phyloP scores from a whole-genome alignment of 192 early-diverging fungal species.

The Coemansia sp. region DNA sequence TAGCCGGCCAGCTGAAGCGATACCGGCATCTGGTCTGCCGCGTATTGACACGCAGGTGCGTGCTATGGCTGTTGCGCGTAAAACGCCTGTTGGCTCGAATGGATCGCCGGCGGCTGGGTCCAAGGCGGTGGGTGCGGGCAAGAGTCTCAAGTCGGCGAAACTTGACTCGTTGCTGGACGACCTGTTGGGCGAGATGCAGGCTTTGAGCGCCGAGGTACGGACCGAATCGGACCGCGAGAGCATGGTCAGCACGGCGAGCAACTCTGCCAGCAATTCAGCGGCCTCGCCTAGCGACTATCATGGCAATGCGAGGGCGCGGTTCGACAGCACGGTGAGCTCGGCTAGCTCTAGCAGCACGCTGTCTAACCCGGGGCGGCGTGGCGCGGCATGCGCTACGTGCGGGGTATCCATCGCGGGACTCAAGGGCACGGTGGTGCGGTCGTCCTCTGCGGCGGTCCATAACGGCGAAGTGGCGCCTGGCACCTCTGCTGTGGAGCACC shows the following conservation, averaged over 20 bases:
- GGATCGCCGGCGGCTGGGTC: background rate
- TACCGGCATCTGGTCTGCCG: constrained; percentile 3
- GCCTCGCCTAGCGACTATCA: constrained; percentile 27
- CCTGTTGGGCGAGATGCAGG: constrained; percentile 55
- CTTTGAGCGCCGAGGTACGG: constrained; percentile 40
- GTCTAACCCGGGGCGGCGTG: constrained; percentile 26
- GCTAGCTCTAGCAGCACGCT: constrained; percentile 53
- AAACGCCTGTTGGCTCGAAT: background rate
- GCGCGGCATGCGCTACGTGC: constrained; percentile 36
- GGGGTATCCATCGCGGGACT: constrained; percentile 17
- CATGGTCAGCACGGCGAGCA: constrained; percentile 41
- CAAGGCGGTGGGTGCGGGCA: background rate
- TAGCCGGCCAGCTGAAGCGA: background rate
- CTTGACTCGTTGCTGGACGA: constrained; percentile 55
- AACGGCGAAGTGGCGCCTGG: constrained; percentile 28
- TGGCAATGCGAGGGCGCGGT: constrained; percentile 22
- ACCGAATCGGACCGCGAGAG: constrained; percentile 55
- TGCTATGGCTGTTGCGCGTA: background rate
- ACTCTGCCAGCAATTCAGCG: constrained; percentile 3
- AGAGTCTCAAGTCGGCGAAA: constrained; percentile 41
- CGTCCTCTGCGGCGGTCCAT: constrained; percentile 23
- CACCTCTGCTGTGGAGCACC: constrained; percentile 40
- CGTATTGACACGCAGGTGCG: constrained; percentile 37
- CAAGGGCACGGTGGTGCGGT: constrained; percentile 24
- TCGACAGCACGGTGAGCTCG: constrained; percentile 52